These are phyloP conservation scores for Starmerella apicola DNA, from an alignment of 805 yeast species.

Conservation along the genomic window DNA sequence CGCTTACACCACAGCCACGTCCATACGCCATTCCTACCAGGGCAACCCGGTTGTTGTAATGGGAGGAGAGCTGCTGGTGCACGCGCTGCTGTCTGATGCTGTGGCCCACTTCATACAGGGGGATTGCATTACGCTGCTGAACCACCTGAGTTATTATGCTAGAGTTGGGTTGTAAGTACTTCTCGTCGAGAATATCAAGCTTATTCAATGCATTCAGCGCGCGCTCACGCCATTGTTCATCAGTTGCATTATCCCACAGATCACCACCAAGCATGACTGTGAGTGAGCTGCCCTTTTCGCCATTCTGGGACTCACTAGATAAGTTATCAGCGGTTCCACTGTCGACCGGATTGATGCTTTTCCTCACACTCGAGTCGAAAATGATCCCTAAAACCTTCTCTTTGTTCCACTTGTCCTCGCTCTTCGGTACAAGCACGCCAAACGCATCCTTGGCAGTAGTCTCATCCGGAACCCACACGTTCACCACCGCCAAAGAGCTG, in stretches of 20 bases:
- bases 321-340: slow-evolving; percentile 27
- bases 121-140: slow-evolving; percentile 50
- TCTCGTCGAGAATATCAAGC: slow-evolving; percentile 29
- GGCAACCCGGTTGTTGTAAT: slow-evolving; percentile 34
- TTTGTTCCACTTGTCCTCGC: slow-evolving; percentile 34
- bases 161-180: slow-evolving; percentile 9
- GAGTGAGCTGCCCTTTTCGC: slow-evolving; percentile 42
- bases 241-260: slow-evolving; percentile 29
- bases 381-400: slow-evolving; percentile 70
- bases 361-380: slow-evolving; percentile 77
- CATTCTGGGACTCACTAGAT: slow-evolving; percentile 9
- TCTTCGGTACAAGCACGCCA: slow-evolving; percentile 74
- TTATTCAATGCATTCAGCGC: slow-evolving; percentile 32
- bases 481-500: slow-evolving; percentile 51
- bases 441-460: slow-evolving; percentile 46
- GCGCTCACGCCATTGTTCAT: slow-evolving; percentile 21
- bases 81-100: slow-evolving; percentile 32
- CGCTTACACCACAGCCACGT: slow-evolving; percentile 80
- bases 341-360: slow-evolving; percentile 26
- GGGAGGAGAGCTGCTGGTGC: slow-evolving; percentile 26
- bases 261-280: slow-evolving; percentile 92
- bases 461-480: slow-evolving; percentile 44
- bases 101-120: slow-evolving; percentile 69
- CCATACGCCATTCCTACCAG: slow-evolving; percentile 75
- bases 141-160: slow-evolving; percentile 25